phyloP scores from a whole-genome alignment of 352 stramenopile species.

The Peronospora tabacina region DNA sequence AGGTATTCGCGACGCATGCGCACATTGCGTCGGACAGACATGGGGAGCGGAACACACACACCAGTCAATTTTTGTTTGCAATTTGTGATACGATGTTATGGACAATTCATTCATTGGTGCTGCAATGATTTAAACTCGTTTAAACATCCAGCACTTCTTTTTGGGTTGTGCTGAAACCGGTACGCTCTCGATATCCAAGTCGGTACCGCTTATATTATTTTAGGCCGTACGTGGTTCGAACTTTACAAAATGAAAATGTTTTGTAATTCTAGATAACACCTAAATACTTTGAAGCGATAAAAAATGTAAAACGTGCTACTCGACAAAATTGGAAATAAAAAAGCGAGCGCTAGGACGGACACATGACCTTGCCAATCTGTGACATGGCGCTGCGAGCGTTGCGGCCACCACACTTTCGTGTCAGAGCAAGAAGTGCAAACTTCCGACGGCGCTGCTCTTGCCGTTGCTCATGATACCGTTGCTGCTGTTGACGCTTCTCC shows the following conservation, averaged over 20 bases:
- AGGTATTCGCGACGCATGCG: constrained; percentile 98
- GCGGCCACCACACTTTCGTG: constrained; percentile 23
- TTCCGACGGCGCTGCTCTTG: constrained; percentile 26
- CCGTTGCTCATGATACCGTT: constrained; percentile 28
- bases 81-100: too few relatives aligned
- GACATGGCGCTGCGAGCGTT: constrained; percentile 19
- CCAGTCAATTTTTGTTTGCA: constrained; percentile 15
- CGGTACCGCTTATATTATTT: too few relatives aligned
- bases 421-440: constrained; percentile 21
- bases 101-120: too few relatives aligned
- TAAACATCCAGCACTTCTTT: too few relatives aligned
- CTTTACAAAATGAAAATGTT: too few relatives aligned
- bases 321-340: constrained; percentile 19
- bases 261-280: too few relatives aligned
- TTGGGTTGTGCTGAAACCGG: too few relatives aligned
- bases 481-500: constrained; percentile 30
- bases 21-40: constrained; percentile 91
- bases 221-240: too few relatives aligned
- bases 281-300: constrained; percentile 1
- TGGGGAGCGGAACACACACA: constrained; percentile 9
- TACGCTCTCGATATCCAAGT: too few relatives aligned
- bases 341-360: constrained; percentile 20
- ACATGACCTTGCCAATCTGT: constrained; percentile 28
- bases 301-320: constrained; percentile 14
- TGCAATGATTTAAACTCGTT: too few relatives aligned